Percentiles rank a stretch among this genome's conserved stretches.
phyloP scores from a whole-genome alignment of 495 filamentous ascomycete genomes.

The Annulohypoxylon maeteangense region DNA sequence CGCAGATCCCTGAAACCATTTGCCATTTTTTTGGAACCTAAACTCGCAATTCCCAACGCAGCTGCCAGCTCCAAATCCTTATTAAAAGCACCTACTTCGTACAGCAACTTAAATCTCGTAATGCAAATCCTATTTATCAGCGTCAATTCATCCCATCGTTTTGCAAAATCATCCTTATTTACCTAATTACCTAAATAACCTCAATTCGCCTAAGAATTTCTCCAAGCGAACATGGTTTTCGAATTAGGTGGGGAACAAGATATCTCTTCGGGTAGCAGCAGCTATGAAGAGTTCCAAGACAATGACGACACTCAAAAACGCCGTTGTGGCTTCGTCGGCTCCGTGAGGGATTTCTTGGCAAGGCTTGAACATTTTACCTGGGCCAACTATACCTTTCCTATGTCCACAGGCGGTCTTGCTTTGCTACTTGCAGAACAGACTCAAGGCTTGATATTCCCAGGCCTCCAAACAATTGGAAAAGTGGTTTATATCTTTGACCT shows the following conservation, averaged over 20 bases:
- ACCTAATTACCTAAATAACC: not conserved
- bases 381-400: constrained; percentile 74
- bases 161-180: constrained; percentile 1
- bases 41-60: not conserved
- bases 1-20: constrained; percentile 4
- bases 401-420: constrained; percentile 74
- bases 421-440: constrained; percentile 68
- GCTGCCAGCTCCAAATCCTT: not conserved
- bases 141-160: constrained; percentile 6
- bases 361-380: constrained; percentile 76
- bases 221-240: constrained; percentile 19
- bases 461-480: constrained; percentile 68
- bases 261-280: constrained; percentile 37
- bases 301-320: constrained; percentile 17
- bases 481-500: constrained; percentile 72
- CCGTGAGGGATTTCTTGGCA: constrained; percentile 43
- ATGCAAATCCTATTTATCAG: not conserved
- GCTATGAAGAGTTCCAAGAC: constrained; percentile 28
- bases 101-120: not conserved
- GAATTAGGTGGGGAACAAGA: constrained; percentile 19
- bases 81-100: not conserved
- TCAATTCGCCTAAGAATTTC: not conserved
- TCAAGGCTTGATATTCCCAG: constrained; percentile 61
- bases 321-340: constrained; percentile 17
- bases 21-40: constrained; percentile 14